Percentiles rank a stretch among this genome's conserved stretches.
These are phyloP conservation scores for Picea sitchensis DNA, from an alignment of 75 land plant genomes.

Conservation along the genomic window DNA sequence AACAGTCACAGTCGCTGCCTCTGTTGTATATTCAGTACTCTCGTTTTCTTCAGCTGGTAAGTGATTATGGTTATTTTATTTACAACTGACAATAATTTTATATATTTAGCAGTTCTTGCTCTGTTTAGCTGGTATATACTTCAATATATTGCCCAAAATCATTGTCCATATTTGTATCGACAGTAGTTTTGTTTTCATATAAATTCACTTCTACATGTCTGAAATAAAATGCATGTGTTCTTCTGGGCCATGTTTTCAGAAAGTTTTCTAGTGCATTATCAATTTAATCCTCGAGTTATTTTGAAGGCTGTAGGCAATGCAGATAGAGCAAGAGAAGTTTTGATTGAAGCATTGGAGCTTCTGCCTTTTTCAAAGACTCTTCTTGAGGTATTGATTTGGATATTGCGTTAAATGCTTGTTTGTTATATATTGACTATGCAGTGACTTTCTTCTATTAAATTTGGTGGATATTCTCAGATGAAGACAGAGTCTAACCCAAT, in stretches of 20 bases:
- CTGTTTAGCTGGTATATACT: too few relatives aligned
- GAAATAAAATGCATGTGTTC: neutral
- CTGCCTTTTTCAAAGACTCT: conserved; percentile 71
- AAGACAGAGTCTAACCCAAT: too few relatives aligned
- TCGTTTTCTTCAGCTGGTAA: conserved; percentile 75
- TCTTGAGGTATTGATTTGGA: conserved; percentile 58
- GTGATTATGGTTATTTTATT: conserved; percentile 1
- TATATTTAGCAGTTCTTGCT: too few relatives aligned
- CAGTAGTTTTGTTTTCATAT: neutral
- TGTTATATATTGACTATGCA: neutral
- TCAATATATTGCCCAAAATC: too few relatives aligned
- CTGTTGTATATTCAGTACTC: conserved; percentile 78
- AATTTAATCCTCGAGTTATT: neutral
- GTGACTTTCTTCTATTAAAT: too few relatives aligned
- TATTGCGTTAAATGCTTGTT: neutral
- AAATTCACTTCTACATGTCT: neutral
- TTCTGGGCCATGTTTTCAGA: neutral
- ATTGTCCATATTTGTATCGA: too few relatives aligned
- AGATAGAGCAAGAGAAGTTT: conserved; percentile 77
- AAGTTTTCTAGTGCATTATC: neutral
- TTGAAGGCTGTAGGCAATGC: conserved; percentile 57
- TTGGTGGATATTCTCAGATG: neutral
- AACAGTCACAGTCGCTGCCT: conserved; percentile 72
- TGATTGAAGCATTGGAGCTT: conserved; percentile 50
- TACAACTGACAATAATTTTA: neutral